A percentile compares a stretch with the other conserved stretches of the same genome.
Conservation (phyloP, 176 grass and related monocot genomes). For the Thinopyrum elongatum region DNA sequence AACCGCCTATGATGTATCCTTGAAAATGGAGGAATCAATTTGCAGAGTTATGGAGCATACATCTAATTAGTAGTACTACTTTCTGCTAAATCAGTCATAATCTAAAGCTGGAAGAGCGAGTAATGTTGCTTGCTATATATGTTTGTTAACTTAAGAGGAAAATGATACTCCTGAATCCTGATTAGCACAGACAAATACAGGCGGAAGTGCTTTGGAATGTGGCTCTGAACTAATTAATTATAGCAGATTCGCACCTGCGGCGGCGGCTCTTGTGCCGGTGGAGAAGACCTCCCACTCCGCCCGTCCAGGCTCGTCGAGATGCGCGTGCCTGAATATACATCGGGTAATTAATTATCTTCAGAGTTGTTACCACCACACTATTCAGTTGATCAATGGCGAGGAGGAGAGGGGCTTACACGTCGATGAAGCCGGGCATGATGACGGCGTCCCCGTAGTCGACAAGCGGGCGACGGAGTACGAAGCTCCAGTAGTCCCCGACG, state of each 20-base stretch:
- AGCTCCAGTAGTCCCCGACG: slow-evolving; percentile 49
- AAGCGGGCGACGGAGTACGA: slow-evolving; percentile 33
- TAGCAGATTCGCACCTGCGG: slow-evolving; percentile 50
- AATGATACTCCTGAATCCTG: neutral
- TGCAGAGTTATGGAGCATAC: neutral
- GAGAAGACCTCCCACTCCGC: slow-evolving; percentile 94
- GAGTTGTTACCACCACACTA: too few relatives aligned
- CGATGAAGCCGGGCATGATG: slow-evolving; percentile 94
- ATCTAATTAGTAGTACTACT: neutral
- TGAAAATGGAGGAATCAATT: slow-evolving; percentile 32
- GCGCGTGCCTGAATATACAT: slow-evolving; percentile 96
- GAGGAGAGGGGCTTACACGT: slow-evolving; percentile 88
- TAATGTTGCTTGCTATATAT: neutral
- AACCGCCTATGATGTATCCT: too few relatives aligned
- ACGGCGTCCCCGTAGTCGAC: slow-evolving; percentile 84
- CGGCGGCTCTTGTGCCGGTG: slow-evolving; percentile 88
- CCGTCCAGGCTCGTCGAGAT: slow-evolving; percentile 89
- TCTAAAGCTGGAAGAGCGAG: neutral
- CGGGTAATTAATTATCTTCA: too few relatives aligned
- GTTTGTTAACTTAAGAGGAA: neutral
- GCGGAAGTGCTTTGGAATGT: neutral
- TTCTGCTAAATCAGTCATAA: neutral
- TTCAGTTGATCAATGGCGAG: too few relatives aligned
- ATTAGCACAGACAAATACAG: neutral
- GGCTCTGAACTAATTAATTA: neutral